Evolutionary conservation across 371 early-diverging fungal species (phyloP), one percentile per base, ranked within the genome.

Genomic region (Mortierella sp.): DNA sequence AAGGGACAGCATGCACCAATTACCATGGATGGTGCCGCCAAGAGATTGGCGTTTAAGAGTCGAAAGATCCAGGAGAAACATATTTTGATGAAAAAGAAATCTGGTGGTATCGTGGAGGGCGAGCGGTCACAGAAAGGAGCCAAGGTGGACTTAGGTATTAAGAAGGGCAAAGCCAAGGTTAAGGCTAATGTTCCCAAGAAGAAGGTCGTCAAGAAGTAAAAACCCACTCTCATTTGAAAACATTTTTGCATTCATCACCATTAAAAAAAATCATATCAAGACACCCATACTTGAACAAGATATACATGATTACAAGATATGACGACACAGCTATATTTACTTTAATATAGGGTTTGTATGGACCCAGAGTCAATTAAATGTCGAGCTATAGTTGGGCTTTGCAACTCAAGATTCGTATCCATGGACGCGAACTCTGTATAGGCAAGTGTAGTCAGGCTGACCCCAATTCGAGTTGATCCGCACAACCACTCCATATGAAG

Each of bases 341-440:
- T 36, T 36, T 36, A 36, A 36, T 36, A 6, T 36, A 2, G 7
- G 7, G 36, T 36, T 5, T 36, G 36, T 36, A 36, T 36, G 36
- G 36, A 36, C 36, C 36, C 36, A 36, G 36, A 36, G 7, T 36
- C 36, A 36, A 36, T 36, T 36, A 36, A 36, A 6, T 36, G 36
- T 6, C 36, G 36, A 36, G 36, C 36, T 36, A 36, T 36, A 36
- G 36, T 36, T 36, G 36, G 36, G 36, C 36, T 36, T 36, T 36
- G 36, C 36, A 6, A 6, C 36, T 50, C 50, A 50, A 11, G 60
- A 21, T 36, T 68, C 65, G 22, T 70, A 67, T 6, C 92, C 94
- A 84, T 95, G 95, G 38, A 93, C 89, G 45, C 93, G 88, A 33
- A 95, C 85, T 22, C 95, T 89, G 77, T 95, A 96, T 45, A 96